Base-by-base conservation (phyloP, 495 filamentous ascomycete genomes). In the Penicillium silybi region DNA sequence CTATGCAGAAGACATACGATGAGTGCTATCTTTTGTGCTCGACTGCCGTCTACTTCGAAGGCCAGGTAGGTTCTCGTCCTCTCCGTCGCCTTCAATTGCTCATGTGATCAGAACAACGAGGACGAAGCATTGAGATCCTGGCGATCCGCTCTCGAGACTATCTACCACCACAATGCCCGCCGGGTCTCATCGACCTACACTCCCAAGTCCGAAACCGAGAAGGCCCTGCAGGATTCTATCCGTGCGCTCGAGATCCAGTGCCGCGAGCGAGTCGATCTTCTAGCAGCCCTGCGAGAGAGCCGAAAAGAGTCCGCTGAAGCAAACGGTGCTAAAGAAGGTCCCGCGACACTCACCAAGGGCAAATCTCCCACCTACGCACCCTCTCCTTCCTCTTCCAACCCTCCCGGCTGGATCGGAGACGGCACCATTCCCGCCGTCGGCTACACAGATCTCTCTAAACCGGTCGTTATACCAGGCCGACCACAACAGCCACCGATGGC, bases 1-100 rank as follows among this genome's bases (percentile, higher is more conserved):
- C 85, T 48, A 78, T 97, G 67, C 93, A 97, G 76, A 97, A 96
- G 80, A 95, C 90, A 49, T 97, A 97, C 72, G 91, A 97, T 75
- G 90, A 97, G 62, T 90, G 88, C 69, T 96, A 95, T 70, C 75
- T 96, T 50, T 88, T 85, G 56, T 96, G 90, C 68, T 96, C 91
- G 1, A 97, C 91, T 9, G 93, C 93, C 50, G 87, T 96, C 54
- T 96, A 95, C 70, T 95, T 93, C 67, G 91, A 97, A 67, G 85
- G 85, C 60, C 87, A 95, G 80, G 90, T 93, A 69, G 39, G 62
- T 59, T 34, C 41, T 16, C 52, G 10, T 32, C 10, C 11, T 13
- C 29, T 13, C 29, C 9, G 29, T 32, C 29, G 29, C 9, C 29
- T 32, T 25, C 22, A 46, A 49, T 48, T 10, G 55, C 60, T 63